A percentile compares a stretch with the other conserved stretches of the same genome.
These are phyloP conservation scores for Trichoderma aggressivum DNA, from an alignment of 2,329 filamentous ascomycete species.

Conservation along the genomic window DNA sequence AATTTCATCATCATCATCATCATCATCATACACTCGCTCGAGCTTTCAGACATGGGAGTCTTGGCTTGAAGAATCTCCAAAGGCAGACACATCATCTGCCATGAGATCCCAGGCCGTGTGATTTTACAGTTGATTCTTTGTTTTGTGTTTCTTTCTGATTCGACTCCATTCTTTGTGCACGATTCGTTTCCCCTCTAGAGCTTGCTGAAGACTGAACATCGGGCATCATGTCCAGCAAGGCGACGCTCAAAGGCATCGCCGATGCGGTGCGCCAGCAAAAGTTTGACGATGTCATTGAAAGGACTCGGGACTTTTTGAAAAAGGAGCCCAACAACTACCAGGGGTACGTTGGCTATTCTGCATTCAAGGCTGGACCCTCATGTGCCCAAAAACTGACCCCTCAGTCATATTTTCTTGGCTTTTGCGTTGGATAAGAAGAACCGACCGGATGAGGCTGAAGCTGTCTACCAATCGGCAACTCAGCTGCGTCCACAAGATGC, in stretches of 20 bases:
- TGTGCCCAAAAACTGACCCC: conserved; percentile 19
- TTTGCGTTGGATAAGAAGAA: conserved; percentile 78
- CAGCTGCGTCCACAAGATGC: conserved; percentile 68
- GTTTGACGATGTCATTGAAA: conserved; percentile 69
- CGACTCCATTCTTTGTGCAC: not conserved
- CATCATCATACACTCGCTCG: not conserved
- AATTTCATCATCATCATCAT: not conserved
- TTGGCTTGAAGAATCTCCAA: not conserved
- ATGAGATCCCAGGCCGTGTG: not conserved
- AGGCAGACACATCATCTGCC: not conserved
- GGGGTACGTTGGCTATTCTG: conserved; percentile 47
- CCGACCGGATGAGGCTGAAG: conserved; percentile 68
- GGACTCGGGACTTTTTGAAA: conserved; percentile 66
- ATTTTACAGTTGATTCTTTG: not conserved
- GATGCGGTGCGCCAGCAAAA: conserved; percentile 74
- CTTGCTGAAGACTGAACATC: not conserved
- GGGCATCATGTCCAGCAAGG: conserved; percentile 52
- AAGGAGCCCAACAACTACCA: conserved; percentile 78
- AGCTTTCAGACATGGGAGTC: not conserved
- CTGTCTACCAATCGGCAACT: conserved; percentile 70
- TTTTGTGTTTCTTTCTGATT: not conserved
- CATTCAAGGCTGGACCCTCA: not conserved
- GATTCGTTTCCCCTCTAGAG: not conserved
- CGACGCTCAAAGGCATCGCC: conserved; percentile 76
- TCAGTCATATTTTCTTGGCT: conserved; percentile 78